phyloP scores from a whole-genome alignment of 2,329 filamentous ascomycete genomes.

The Aspergillus pseudotamarii region DNA sequence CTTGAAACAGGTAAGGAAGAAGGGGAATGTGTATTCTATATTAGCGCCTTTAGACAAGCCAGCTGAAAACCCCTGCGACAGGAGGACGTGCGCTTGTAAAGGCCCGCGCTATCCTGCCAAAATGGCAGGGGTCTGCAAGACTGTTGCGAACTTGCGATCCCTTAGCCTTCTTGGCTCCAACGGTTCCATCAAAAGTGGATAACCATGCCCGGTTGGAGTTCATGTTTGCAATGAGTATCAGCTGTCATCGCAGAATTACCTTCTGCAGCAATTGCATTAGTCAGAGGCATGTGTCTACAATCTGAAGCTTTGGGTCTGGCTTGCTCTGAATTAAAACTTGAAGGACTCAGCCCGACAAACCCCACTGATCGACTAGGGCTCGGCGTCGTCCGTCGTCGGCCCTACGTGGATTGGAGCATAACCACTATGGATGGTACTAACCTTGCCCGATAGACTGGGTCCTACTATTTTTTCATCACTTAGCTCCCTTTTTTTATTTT shows the following conservation, averaged over 20 bases:
- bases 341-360: constrained; percentile 13
- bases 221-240: constrained; percentile 2
- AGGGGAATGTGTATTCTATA: background rate
- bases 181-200: constrained; percentile 1
- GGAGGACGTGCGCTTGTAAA: background rate
- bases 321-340: constrained; percentile 3
- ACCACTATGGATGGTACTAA: constrained; percentile 13
- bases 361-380: constrained; percentile 20
- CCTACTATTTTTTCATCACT: constrained; percentile 7
- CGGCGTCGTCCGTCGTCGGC: constrained; percentile 18
- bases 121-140: background rate
- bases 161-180: background rate
- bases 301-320: background rate
- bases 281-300: background rate
- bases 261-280: background rate
- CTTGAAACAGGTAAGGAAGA: constrained; percentile 1
- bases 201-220: background rate
- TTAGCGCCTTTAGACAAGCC: background rate
- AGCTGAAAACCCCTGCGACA: constrained; percentile 11
- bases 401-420: constrained; percentile 12
- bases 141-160: background rate
- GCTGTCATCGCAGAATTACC: constrained; percentile 6
- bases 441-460: constrained; percentile 16
- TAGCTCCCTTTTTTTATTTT: background rate
- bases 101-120: background rate